Evolutionary conservation across 1,284 basidiomycete genomes (phyloP), one percentile per base, ranked within the genome.

Genomic region (Malassezia brasiliensis): DNA sequence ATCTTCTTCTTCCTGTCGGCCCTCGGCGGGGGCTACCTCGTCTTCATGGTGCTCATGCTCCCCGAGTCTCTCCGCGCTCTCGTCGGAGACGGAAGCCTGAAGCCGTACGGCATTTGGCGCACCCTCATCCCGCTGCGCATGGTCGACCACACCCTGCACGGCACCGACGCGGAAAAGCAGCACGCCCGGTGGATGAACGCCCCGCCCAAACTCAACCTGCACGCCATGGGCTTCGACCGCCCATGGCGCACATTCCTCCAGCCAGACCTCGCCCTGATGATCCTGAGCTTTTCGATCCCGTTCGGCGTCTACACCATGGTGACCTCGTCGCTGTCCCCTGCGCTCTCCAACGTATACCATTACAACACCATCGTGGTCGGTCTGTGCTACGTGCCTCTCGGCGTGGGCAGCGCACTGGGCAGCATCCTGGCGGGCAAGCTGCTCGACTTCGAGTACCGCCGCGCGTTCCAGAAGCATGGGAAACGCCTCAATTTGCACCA

Each of bases 1-100:
- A 85, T 88, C 25, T 88, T 88, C 69, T 88, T 85, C 85, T 85
- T 88, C 66, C 74, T 88, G 8, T 80, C 80, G 52, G 87, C 86
- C 4, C 67, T 80, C 0, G 78, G 83, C 5, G 81, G 78, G 1
- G 59, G 77, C 5, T 83, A 82, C 63, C 76, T 81, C 31, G 37
- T 84, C 5, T 69, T 79, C 34, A 78, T 86, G 60, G 8, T 60
- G 35, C 80, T 81, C 10, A 77, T 83, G 56, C 75, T 85, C 9
- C 84, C 83, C 9, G 84, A 85, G 68, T 85, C 84, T 0, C 69
- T 85, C 6, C 79, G 79, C 8, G 77, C 53, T 0, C 63, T 76
- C 15, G 72, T 75, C 30, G 75, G 74, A n/a, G 66, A 75, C 57
- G 75, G 75, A 3, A 17, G n/a, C n/a, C 17, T 64, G 60, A 30